Evolutionary conservation across 2,329 filamentous ascomycete species (phyloP).

Genomic region (Lizonia empirigonia): DNA sequence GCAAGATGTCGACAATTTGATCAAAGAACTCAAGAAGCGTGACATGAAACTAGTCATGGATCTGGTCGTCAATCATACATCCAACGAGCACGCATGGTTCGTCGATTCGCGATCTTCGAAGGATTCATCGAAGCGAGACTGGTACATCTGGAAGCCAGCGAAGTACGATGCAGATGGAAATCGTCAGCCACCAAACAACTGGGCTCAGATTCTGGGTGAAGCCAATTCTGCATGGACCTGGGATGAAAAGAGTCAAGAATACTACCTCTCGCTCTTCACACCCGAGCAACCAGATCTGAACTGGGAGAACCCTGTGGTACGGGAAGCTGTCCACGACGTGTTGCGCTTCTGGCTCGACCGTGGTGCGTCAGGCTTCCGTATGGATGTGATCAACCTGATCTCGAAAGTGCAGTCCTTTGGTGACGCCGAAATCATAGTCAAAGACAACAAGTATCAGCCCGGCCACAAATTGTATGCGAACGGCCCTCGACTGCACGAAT

Average conservation of each 20-base stretch:
- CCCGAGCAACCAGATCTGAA: slow-evolving; percentile 81
- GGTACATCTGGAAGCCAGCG: slow-evolving; percentile 61
- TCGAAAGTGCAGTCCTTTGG: slow-evolving; percentile 41
- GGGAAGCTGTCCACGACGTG: slow-evolving; percentile 71
- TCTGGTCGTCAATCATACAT: slow-evolving; percentile 51
- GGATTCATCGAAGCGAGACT: slow-evolving; percentile 56
- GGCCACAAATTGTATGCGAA: slow-evolving; percentile 65
- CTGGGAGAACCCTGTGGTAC: slow-evolving; percentile 73
- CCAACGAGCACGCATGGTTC: slow-evolving; percentile 61
- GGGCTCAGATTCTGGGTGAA: slow-evolving; percentile 62
- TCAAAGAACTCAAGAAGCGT: slow-evolving; percentile 44
- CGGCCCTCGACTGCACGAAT: slow-evolving; percentile 72
- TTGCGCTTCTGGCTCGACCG: slow-evolving; percentile 80
- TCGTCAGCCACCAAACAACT: slow-evolving; percentile 76
- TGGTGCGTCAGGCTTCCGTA: slow-evolving; percentile 61
- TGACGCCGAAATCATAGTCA: slow-evolving; percentile 36
- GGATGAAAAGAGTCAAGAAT: slow-evolving; percentile 73
- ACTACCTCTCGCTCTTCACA: slow-evolving; percentile 78
- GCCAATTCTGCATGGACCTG: slow-evolving; percentile 70
- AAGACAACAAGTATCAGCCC: slow-evolving; percentile 49
- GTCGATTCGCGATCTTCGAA: slow-evolving; percentile 58
- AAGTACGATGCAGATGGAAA: slow-evolving; percentile 60
- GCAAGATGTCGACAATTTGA: slow-evolving; percentile 48
- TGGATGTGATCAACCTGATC: slow-evolving; percentile 49
- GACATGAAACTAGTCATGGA: slow-evolving; percentile 50